Conservation (phyloP, 1,139 yeast species). For the Eremothecium cymbalariae region DNA sequence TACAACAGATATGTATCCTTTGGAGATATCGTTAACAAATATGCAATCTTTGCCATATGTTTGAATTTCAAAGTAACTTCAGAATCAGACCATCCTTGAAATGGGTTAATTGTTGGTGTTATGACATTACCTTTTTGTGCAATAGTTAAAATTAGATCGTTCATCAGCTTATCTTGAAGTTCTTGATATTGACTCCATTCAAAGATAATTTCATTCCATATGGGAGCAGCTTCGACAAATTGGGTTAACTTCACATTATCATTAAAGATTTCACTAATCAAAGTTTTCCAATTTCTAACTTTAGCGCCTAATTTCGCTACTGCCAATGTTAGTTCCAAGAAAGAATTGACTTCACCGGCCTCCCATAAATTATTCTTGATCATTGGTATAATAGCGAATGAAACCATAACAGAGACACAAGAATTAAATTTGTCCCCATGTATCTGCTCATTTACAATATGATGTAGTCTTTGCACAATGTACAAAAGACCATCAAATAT, state of each 20-base stretch:
- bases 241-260: constrained; percentile 33
- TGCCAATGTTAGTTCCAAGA: constrained; percentile 32
- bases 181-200: constrained; percentile 30
- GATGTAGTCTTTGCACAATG: constrained; percentile 38
- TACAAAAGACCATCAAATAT: constrained; percentile 19
- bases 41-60: constrained; percentile 39
- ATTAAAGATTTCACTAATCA: constrained; percentile 46
- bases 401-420: constrained; percentile 39
- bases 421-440: constrained; percentile 41
- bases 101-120: constrained; percentile 27
- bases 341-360: constrained; percentile 18
- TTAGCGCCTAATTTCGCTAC: constrained; percentile 33
- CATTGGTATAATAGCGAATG: constrained; percentile 40
- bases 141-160: constrained; percentile 22
- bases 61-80: constrained; percentile 25
- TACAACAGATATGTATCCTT: constrained; percentile 45
- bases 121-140: constrained; percentile 24
- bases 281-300: constrained; percentile 44
- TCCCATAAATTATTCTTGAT: constrained; percentile 35
- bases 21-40: constrained; percentile 53
- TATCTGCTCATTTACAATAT: constrained; percentile 40
- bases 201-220: constrained; percentile 23
- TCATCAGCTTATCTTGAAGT: constrained; percentile 39
- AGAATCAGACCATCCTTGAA: constrained; percentile 27
- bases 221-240: constrained; percentile 11